Evolutionary conservation across 768 basidiomycete genomes (phyloP).

Genomic region (Kockovaella imperatae): DNA sequence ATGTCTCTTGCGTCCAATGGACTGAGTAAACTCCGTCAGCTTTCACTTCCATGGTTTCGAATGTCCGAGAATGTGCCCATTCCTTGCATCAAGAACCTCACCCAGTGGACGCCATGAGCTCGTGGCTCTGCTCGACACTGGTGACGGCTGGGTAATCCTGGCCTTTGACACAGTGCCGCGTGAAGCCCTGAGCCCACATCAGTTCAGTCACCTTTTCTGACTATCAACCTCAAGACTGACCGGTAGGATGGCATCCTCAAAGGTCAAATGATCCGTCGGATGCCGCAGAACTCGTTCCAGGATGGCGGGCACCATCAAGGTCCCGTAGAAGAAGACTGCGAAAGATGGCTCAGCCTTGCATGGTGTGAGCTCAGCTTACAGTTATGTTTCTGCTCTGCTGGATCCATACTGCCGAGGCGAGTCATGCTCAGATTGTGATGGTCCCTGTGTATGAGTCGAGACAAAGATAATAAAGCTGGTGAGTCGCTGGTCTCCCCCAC

Average conservation of each 20-base stretch:
- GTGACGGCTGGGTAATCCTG: conserved; percentile 81
- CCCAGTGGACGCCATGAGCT: conserved; percentile 46
- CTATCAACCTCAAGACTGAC: conserved; percentile 48
- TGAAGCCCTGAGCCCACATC: conserved; percentile 55
- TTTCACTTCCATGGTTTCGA: background rate
- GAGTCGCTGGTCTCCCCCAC: too few species aligned
- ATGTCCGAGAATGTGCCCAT: too few species aligned
- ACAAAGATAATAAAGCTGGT: too few species aligned
- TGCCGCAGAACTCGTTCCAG: conserved; percentile 67
- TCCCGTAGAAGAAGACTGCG: conserved; percentile 73
- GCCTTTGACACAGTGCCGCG: conserved; percentile 67
- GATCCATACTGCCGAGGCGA: too few species aligned
- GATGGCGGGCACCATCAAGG: conserved; percentile 78
- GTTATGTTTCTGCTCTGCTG: conserved; percentile 9
- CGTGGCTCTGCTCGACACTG: conserved; percentile 51
- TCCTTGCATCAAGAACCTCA: conserved; percentile 1
- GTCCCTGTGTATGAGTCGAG: too few species aligned
- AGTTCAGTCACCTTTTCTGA: background rate
- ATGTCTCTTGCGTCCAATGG: conserved; percentile 47
- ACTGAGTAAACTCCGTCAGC: too few species aligned
- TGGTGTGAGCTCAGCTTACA: too few species aligned
- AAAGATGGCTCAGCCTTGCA: background rate
- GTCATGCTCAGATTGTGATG: too few species aligned
- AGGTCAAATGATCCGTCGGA: conserved; percentile 56
- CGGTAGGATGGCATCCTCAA: conserved; percentile 66